These are phyloP conservation scores for Auriscalpium vulgare DNA, from an alignment of 768 basidiomycete genomes.

Conservation along the genomic window DNA sequence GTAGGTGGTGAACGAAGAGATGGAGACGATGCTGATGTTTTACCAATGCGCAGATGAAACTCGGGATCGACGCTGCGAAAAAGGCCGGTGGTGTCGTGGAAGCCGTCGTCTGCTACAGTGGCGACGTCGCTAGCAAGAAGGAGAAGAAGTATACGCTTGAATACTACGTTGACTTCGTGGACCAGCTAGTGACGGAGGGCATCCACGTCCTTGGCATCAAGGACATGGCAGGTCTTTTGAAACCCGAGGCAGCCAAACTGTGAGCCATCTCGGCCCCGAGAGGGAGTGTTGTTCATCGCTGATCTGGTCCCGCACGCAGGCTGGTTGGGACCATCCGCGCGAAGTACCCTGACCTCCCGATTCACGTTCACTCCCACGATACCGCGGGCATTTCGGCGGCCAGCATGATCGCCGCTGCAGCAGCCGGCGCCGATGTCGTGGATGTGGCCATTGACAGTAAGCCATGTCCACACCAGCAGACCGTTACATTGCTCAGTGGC, in stretches of 20 bases:
- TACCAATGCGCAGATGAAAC: slow-evolving; percentile 60
- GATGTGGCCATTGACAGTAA: slow-evolving; percentile 98
- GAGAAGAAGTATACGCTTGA: slow-evolving; percentile 96
- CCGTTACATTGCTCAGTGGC: too few species aligned
- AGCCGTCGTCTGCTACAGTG: slow-evolving; percentile 96
- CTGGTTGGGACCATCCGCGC: slow-evolving; percentile 92
- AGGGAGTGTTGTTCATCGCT: too few species aligned
- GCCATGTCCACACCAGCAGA: slow-evolving; percentile 20
- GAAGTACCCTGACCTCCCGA: slow-evolving; percentile 95
- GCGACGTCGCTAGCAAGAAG: slow-evolving; percentile 90
- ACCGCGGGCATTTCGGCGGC: slow-evolving; percentile 97
- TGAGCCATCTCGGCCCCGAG: slow-evolving; percentile 28
- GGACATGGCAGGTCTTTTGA: slow-evolving; percentile 97
- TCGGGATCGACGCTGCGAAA: slow-evolving; percentile 99
- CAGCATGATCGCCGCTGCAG: slow-evolving; percentile 94
- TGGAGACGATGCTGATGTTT: slow-evolving; percentile 3
- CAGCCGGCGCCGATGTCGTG: slow-evolving; percentile 96
- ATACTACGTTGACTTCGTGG: slow-evolving; percentile 95
- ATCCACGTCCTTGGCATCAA: slow-evolving; percentile 97
- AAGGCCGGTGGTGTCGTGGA: slow-evolving; percentile 98
- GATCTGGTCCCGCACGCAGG: slow-evolving; percentile 34
- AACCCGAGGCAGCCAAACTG: slow-evolving; percentile 90
- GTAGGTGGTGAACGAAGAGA: slow-evolving; percentile 30
- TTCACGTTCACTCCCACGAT: slow-evolving; percentile 99
- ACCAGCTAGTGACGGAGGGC: slow-evolving; percentile 87